Percentiles rank a stretch among this genome's conserved stretches.
These are phyloP conservation scores for Tubosaeta sp. DNA, from an alignment of 768 basidiomycete species.

Conservation along the genomic window DNA sequence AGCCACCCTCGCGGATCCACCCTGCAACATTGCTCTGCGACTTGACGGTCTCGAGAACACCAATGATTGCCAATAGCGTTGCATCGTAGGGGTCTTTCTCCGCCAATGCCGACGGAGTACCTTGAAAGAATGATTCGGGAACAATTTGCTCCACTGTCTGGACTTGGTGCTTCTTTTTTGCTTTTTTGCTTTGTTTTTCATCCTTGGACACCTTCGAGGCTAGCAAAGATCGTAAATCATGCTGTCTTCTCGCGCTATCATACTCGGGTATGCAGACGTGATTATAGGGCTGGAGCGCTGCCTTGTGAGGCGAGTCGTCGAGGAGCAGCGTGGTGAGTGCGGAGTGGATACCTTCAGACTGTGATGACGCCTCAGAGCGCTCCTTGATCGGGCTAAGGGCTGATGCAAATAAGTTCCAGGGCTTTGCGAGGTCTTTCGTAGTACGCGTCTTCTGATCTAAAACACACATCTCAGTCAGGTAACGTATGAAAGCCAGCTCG, in stretches of 20 bases:
- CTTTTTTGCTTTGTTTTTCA: constrained; percentile 5
- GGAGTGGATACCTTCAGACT: constrained; percentile 31
- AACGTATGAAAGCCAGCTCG: neutral
- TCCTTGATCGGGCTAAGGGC: neutral
- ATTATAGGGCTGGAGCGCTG: constrained; percentile 73
- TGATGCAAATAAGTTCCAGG: constrained; percentile 50
- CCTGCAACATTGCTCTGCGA: constrained; percentile 59
- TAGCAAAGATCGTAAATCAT: constrained; percentile 32
- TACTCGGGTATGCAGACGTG: constrained; percentile 78
- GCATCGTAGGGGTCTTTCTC: constrained; percentile 39
- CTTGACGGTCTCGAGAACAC: constrained; percentile 58
- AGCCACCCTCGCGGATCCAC: constrained; percentile 60
- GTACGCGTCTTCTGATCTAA: constrained; percentile 37
- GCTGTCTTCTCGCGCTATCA: constrained; percentile 38
- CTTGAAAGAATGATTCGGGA: neutral
- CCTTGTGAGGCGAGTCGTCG: constrained; percentile 51
- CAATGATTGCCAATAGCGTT: constrained; percentile 59
- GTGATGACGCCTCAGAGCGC: neutral
- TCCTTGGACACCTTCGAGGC: constrained; percentile 13
- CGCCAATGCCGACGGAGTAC: neutral
- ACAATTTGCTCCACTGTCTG: constrained; percentile 1
- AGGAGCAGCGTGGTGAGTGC: constrained; percentile 46
- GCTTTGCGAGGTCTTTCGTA: constrained; percentile 69
- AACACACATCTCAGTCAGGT: neutral
- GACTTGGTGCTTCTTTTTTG: neutral